Conservation (phyloP, 352 stramenopile species). For the Globisporangium paddicum region DNA sequence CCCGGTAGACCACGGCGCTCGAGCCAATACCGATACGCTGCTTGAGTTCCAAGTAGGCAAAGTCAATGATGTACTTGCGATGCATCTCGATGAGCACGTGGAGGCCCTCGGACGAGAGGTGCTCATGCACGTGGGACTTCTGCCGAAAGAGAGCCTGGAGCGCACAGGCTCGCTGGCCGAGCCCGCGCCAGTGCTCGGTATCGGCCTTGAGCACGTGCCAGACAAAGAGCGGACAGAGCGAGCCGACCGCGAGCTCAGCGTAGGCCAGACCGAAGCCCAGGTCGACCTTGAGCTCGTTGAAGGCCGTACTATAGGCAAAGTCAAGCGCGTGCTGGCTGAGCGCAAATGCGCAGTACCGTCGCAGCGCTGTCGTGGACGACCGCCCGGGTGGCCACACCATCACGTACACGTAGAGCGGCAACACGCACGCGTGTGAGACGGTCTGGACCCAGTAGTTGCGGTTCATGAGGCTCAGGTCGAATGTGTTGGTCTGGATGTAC, state of each 20-base stretch:
- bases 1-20: constrained; percentile 44
- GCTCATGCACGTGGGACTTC: neutral
- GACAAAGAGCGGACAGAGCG: constrained; percentile 17
- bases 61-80: no score
- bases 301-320: constrained; percentile 22
- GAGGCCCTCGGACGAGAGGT: no score
- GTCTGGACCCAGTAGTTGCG: constrained; percentile 9
- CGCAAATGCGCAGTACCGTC: constrained; percentile 31
- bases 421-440: constrained; percentile 11
- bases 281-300: constrained; percentile 17
- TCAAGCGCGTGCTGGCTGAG: constrained; percentile 27
- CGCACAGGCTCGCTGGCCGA: no score
- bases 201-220: no score
- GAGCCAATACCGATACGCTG: no score
- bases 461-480: no score
- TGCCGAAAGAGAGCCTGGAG: constrained; percentile 8
- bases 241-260: constrained; percentile 14
- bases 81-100: no score
- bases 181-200: no score
- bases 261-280: constrained; percentile 26
- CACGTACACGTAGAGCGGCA: constrained; percentile 25
- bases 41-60: no score
- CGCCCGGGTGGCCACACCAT: constrained; percentile 19
- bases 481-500: constrained; percentile 7
- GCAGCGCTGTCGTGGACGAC: constrained; percentile 22